phyloP scores from a whole-genome alignment of 2,329 filamentous ascomycete species.

The Calycina herbarum region DNA sequence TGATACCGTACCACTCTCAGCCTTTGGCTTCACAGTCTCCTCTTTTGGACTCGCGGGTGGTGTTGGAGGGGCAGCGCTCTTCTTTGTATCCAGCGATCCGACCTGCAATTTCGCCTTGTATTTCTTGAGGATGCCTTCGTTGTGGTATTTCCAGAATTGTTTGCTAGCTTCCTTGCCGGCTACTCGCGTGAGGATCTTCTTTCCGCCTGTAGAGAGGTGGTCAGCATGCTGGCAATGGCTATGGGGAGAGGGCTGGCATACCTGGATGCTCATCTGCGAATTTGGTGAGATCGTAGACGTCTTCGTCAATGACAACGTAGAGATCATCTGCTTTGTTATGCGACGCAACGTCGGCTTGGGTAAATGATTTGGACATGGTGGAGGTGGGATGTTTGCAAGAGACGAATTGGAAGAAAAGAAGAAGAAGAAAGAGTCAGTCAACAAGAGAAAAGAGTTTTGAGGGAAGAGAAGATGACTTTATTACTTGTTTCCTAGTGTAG shows the following conservation, averaged over 20 bases:
- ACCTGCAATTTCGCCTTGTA: slow-evolving; percentile 85
- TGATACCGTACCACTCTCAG: slow-evolving; percentile 56
- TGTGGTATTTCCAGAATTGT: slow-evolving; percentile 40
- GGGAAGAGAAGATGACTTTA: not conserved
- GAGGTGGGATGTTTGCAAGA: not conserved
- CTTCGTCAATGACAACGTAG: slow-evolving; percentile 89
- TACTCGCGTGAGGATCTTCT: slow-evolving; percentile 36
- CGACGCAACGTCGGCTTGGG: slow-evolving; percentile 79
- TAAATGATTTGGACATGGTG: slow-evolving; percentile 84
- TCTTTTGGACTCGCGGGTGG: slow-evolving; percentile 47
- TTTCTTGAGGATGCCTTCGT: slow-evolving; percentile 46
- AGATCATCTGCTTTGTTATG: slow-evolving; percentile 86
- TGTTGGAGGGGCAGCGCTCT: slow-evolving; percentile 55
- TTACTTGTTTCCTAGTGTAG: not conserved
- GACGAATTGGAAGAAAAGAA: not conserved
- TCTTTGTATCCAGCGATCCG: slow-evolving; percentile 90
- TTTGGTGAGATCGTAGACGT: slow-evolving; percentile 92
- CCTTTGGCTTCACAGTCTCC: slow-evolving; percentile 55
- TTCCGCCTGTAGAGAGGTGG: slow-evolving; percentile 67
- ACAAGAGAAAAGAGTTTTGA: not conserved
- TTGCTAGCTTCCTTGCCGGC: slow-evolving; percentile 39
- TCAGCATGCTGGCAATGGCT: slow-evolving; percentile 31
- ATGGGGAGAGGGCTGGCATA: slow-evolving; percentile 39
- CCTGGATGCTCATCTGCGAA: slow-evolving; percentile 86
- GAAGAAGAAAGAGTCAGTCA: not conserved